Evolutionary conservation across 495 filamentous ascomycete genomes (phyloP).

Genomic region (Hypomontagnella submonticulosa): DNA sequence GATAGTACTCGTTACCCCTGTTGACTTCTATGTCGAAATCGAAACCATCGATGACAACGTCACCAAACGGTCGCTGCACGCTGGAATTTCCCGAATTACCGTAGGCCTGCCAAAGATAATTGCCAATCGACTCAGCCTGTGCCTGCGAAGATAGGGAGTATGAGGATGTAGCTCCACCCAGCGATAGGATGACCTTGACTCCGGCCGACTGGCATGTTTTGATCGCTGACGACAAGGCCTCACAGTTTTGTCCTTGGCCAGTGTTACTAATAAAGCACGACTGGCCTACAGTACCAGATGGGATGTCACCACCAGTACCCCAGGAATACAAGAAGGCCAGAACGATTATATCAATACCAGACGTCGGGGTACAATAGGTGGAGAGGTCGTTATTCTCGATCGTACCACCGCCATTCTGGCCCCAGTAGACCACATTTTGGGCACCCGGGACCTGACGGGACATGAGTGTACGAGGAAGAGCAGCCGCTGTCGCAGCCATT

Average conservation of each 20-base stretch:
- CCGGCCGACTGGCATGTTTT: conserved; percentile 61
- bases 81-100: conserved; percentile 53
- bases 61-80: conserved; percentile 60
- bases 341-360: conserved; percentile 62
- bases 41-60: conserved; percentile 66
- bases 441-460: conserved; percentile 42
- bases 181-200: conserved; percentile 61
- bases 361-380: conserved; percentile 51
- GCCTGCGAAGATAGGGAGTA: conserved; percentile 53
- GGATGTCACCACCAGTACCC: conserved; percentile 49
- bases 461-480: conserved; percentile 44
- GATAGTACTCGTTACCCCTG: conserved; percentile 54
- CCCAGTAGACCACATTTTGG: conserved; percentile 59
- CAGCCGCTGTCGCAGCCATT: conserved; percentile 43
- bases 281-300: conserved; percentile 53
- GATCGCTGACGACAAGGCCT: conserved; percentile 58
- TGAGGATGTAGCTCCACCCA: conserved; percentile 57
- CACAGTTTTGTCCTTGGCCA: conserved; percentile 56
- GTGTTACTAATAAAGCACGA: conserved; percentile 49
- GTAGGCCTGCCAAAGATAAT: conserved; percentile 65
- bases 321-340: conserved; percentile 64
- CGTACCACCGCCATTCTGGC: conserved; percentile 55
- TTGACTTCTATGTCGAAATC: conserved; percentile 66
- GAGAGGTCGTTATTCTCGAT: conserved; percentile 57
- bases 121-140: conserved; percentile 60